Evolutionary conservation across 148 eudicot genomes (phyloP), one percentile per base, ranked within the genome.

Genomic region (Polygonum maritimum): DNA sequence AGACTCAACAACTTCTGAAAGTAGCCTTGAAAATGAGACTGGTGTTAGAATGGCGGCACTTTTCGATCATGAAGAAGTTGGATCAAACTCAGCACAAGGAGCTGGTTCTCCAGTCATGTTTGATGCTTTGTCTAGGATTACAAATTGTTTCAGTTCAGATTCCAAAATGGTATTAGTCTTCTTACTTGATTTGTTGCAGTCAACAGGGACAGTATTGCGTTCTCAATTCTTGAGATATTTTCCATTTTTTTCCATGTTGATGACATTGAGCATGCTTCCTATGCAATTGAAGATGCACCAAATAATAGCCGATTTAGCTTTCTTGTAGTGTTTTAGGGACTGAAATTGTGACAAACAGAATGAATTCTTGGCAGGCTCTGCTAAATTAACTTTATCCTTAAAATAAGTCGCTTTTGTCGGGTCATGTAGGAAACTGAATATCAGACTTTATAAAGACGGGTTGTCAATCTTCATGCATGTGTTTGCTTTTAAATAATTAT

Each of bases 41-140:
- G 94, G 99, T 81, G 89, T 95, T 39, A 89, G 94, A 79, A 86
- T 95, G 92, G 94, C 90, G 69, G 94, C 99, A 33, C 87, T 95
- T 82, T 95, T 90, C 80, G 99, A 95, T 84, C 99, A 95, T 77
- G 99, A 95, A 81, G 99, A 95, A 85, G 85, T 92, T 76, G 99
- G 99, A 76, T 95, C 97, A 76, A 78, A 87, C 83, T 95, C 99
- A 75, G 99, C 99, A 36, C 99, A 95, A 82, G 99, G 99, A 83
- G 99, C 99, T 77, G 99, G 99, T 38, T 95, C 99, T 79, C 99
- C 99, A 55, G 97, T 86, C 75, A 81, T 89, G 91, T 80, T 91
- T 52, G 99, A 95, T 77, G 92, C 99, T 80, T 81, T 95, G 74
- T 89, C 97, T 31, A 90, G 99, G 62, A 84, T 95, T 74, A 92